Evolutionary conservation across 2,329 filamentous ascomycete species (phyloP).

Genomic region (Hypomyces rosellus): DNA sequence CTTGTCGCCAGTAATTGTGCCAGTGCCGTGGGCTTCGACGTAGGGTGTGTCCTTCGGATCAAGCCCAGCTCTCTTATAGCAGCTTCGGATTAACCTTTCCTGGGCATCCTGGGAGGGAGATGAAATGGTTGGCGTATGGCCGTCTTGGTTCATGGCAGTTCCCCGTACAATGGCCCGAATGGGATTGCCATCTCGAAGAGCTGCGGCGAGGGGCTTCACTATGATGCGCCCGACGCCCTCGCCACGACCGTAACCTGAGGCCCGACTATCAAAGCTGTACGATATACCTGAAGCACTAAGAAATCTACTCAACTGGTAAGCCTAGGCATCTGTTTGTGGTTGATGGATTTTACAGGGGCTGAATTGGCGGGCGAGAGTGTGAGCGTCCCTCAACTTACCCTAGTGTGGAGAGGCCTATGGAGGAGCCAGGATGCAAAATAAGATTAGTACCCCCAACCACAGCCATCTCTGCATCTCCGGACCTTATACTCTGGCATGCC

Average conservation of each 20-base stretch:
- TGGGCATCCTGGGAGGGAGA: slow-evolving; percentile 1
- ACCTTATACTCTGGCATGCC: background rate
- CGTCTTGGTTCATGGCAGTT: slow-evolving; percentile 5
- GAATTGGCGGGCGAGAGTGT: background rate
- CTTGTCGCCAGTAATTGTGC: slow-evolving; percentile 16
- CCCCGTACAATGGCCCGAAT: slow-evolving; percentile 2
- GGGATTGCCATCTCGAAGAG: slow-evolving; percentile 2
- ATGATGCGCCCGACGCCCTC: slow-evolving; percentile 3
- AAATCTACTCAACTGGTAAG: too few species aligned
- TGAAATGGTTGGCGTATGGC: slow-evolving; percentile 1
- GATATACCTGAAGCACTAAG: background rate
- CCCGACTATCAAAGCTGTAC: slow-evolving; percentile 1
- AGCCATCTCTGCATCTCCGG: slow-evolving; percentile 1
- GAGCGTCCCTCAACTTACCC: background rate
- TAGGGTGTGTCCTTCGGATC: background rate
- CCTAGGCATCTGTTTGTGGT: too few species aligned
- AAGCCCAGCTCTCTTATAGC: background rate
- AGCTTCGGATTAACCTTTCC: background rate
- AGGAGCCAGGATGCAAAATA: slow-evolving; percentile 2
- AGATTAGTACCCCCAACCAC: slow-evolving; percentile 15
- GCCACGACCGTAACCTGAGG: slow-evolving; percentile 5
- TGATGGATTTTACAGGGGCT: background rate
- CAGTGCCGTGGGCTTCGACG: slow-evolving; percentile 3
- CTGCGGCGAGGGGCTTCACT: slow-evolving; percentile 1
- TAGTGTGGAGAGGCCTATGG: background rate